Conservation (phyloP, 2,329 filamentous ascomycete species). For the Fusarium sp. region DNA sequence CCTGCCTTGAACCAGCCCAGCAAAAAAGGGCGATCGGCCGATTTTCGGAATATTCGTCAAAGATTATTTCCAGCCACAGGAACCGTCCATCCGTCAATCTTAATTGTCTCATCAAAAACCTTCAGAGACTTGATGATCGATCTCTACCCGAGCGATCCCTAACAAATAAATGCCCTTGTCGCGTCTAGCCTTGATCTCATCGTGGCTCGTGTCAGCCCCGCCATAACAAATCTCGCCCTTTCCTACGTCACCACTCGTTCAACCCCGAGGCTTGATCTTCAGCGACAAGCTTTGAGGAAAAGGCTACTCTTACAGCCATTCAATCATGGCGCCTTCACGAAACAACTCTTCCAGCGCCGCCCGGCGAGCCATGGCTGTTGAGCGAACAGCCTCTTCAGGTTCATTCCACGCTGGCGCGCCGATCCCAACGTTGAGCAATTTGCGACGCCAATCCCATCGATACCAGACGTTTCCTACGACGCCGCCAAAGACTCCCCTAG, state of each 20-base stretch:
- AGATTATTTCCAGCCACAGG: background rate
- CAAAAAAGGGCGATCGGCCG: slow-evolving; percentile 22
- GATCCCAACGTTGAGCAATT: slow-evolving; percentile 54
- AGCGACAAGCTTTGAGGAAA: slow-evolving; percentile 14
- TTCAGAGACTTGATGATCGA: background rate
- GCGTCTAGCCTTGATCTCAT: slow-evolving; percentile 31
- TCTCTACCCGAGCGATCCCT: background rate
- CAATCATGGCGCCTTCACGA: slow-evolving; percentile 40
- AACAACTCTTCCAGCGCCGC: slow-evolving; percentile 10
- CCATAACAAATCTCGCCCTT: slow-evolving; percentile 24
- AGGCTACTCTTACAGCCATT: background rate
- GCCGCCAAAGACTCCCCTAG: slow-evolving; percentile 75
- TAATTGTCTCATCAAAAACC: slow-evolving; percentile 17
- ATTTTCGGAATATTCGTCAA: slow-evolving; percentile 7
- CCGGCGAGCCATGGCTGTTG: slow-evolving; percentile 17
- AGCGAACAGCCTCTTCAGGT: slow-evolving; percentile 54
- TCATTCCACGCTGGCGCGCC: slow-evolving; percentile 66
- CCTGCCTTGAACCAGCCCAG: slow-evolving; percentile 5
- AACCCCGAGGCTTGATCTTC: slow-evolving; percentile 12
- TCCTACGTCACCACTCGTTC: slow-evolving; percentile 36
- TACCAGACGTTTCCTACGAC: slow-evolving; percentile 87
- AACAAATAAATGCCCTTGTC: slow-evolving; percentile 27
- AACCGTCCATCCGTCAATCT: background rate
- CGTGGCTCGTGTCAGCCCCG: slow-evolving; percentile 40
- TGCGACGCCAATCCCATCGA: slow-evolving; percentile 63